These are phyloP conservation scores for Hericium coralloides DNA, from an alignment of 768 basidiomycete species.

Conservation along the genomic window DNA sequence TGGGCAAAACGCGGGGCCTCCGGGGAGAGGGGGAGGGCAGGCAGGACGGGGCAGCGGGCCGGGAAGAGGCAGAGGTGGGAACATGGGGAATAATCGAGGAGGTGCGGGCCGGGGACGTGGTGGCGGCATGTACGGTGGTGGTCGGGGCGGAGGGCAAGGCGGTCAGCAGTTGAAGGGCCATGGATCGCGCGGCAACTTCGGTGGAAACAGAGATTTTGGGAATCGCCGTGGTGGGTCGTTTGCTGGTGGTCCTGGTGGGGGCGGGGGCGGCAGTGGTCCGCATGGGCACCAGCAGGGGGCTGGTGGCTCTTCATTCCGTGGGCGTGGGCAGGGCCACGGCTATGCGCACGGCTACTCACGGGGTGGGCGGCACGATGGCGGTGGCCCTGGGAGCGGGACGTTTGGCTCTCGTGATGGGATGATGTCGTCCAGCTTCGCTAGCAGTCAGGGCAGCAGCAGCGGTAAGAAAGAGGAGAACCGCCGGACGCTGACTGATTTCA, in stretches of 20 bases:
- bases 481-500: conserved; percentile 95
- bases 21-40: conserved; percentile 33
- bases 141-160: conserved; percentile 36
- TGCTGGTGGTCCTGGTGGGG: conserved; percentile 33
- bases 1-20: conserved; percentile 27
- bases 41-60: conserved; percentile 33
- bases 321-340: conserved; percentile 52
- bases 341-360: conserved; percentile 22
- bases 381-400: conserved; percentile 29
- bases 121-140: conserved; percentile 30
- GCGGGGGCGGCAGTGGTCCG: conserved; percentile 26
- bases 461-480: conserved; percentile 85
- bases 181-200: conserved; percentile 57
- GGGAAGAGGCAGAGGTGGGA: conserved; percentile 38
- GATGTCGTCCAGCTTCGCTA: conserved; percentile 11
- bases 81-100: conserved; percentile 36
- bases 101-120: conserved; percentile 27
- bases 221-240: conserved; percentile 64
- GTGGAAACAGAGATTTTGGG: conserved; percentile 46
- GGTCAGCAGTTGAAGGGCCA: conserved; percentile 48
- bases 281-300: conserved; percentile 20
- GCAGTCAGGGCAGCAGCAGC: conserved; percentile 17
- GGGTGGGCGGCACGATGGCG: conserved; percentile 30
- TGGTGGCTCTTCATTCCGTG: conserved; percentile 33
- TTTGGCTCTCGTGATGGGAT: conserved; percentile 36